Percentiles rank a stretch among this genome's conserved stretches.
Conservation (phyloP, 805 yeast genomes). For the Starmerella floris region DNA sequence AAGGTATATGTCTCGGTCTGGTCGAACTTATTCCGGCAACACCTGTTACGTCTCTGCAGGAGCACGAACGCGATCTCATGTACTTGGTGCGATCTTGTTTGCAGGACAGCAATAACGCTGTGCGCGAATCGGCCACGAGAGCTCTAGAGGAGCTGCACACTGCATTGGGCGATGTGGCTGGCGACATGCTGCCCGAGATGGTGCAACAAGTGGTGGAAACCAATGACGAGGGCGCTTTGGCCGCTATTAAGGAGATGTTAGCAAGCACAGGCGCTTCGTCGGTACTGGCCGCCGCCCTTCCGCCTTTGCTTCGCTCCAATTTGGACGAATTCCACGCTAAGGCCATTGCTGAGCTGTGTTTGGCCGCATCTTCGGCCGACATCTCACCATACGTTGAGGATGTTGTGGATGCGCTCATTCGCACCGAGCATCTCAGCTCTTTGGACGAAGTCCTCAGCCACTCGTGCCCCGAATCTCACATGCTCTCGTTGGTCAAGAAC, state of each 20-base stretch:
- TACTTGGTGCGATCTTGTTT: slow-evolving; percentile 65
- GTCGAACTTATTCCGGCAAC: slow-evolving; percentile 69
- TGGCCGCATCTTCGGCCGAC: slow-evolving; percentile 28
- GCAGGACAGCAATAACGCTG: slow-evolving; percentile 53
- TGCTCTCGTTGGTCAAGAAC: slow-evolving; percentile 60
- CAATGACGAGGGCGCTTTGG: slow-evolving; percentile 46
- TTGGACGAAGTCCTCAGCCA: slow-evolving; percentile 65
- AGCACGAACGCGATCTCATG: slow-evolving; percentile 57
- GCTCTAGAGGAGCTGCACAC: slow-evolving; percentile 83
- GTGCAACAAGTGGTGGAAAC: slow-evolving; percentile 46
- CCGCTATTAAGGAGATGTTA: slow-evolving; percentile 70
- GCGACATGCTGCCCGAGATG: slow-evolving; percentile 75
- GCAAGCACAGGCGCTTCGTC: slow-evolving; percentile 82
- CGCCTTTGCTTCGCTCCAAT: slow-evolving; percentile 47
- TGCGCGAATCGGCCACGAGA: slow-evolving; percentile 80
- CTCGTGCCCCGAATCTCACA: slow-evolving; percentile 33
- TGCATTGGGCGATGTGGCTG: slow-evolving; percentile 71
- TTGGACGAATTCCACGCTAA: slow-evolving; percentile 52
- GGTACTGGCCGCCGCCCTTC: slow-evolving; percentile 85
- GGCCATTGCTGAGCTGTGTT: slow-evolving; percentile 21
- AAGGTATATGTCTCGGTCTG: slow-evolving; percentile 92
- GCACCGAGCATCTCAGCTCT: slow-evolving; percentile 25
- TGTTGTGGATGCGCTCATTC: slow-evolving; percentile 62
- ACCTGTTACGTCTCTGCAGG: slow-evolving; percentile 40
- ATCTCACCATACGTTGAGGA: slow-evolving; percentile 40